Conservation (phyloP, 805 yeast genomes). For the Candida methanosorbosa region DNA sequence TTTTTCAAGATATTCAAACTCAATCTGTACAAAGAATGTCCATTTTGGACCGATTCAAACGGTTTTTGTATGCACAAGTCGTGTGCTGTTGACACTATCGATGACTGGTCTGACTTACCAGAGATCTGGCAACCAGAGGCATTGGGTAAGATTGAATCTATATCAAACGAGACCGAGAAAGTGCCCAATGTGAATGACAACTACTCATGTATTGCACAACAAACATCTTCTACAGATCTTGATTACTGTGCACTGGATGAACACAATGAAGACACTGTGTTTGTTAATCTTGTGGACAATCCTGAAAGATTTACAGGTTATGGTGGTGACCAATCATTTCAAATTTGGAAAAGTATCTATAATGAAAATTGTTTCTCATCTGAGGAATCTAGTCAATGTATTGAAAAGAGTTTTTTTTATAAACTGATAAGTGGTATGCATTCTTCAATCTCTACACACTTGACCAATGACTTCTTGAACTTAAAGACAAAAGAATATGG, state of each 20-base stretch:
- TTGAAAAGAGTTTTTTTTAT: conserved; percentile 84
- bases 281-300: conserved; percentile 78
- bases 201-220: conserved; percentile 19
- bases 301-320: conserved; percentile 97
- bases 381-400: conserved; percentile 38
- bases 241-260: conserved; percentile 66
- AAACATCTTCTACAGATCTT: conserved; percentile 7
- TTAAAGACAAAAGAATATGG: conserved; percentile 68
- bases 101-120: conserved; percentile 62
- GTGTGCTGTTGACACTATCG: conserved; percentile 83
- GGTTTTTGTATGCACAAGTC: conserved; percentile 82
- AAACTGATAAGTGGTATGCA: conserved; percentile 89
- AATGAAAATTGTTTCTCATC: conserved; percentile 73
- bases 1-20: conserved; percentile 85
- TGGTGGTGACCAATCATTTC: conserved; percentile 84
- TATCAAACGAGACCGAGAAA: conserved; percentile 18
- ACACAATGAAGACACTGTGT: conserved; percentile 61
- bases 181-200: conserved; percentile 20
- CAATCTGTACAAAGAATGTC: conserved; percentile 75
- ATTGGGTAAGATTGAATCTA: conserved; percentile 43
- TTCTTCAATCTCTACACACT: conserved; percentile 88
- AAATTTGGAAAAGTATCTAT: conserved; percentile 90
- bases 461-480: conserved; percentile 74
- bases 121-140: conserved; percentile 68
- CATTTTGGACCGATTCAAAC: conserved; percentile 69